Conservation (phyloP, 1,284 basidiomycete species). For the Microbotryum intermedium region DNA sequence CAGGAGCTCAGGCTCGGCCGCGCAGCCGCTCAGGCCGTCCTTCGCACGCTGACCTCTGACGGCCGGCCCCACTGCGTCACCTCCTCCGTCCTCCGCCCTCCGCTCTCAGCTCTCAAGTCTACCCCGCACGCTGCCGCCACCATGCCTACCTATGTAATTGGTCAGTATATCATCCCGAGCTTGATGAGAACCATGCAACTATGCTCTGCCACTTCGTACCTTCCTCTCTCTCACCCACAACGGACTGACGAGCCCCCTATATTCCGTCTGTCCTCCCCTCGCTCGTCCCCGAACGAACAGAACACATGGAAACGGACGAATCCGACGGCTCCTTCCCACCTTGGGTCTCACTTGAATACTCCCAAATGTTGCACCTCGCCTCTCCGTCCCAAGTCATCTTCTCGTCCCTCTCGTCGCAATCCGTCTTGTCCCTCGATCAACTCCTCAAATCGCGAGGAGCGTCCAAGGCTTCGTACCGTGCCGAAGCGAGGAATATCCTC, state of each 20-base stretch:
- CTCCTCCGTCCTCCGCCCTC: not conserved
- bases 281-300: slow-evolving; percentile 46
- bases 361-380: slow-evolving; percentile 48
- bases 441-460: slow-evolving; percentile 38
- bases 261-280: not conserved
- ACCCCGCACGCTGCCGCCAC: not conserved
- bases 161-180: not conserved
- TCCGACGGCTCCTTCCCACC: slow-evolving; percentile 57
- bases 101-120: not conserved
- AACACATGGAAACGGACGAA: slow-evolving; percentile 94
- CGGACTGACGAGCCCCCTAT: not conserved
- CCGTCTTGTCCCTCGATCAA: slow-evolving; percentile 50
- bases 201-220: not conserved
- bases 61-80: not conserved
- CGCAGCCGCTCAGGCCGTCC: not conserved
- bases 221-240: not conserved
- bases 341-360: slow-evolving; percentile 55
- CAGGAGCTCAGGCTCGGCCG: no score
- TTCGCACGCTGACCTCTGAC: not conserved
- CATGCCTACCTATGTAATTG: slow-evolving; percentile 27
- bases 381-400: slow-evolving; percentile 64
- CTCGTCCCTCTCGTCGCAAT: slow-evolving; percentile 67
- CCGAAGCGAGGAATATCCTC: slow-evolving; percentile 56
- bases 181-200: no score
- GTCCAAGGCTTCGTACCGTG: slow-evolving; percentile 41